Evolutionary conservation across 208 protist species (phyloP), one percentile per base, ranked within the genome.

Genomic region (Trypanosomatidae sp.): DNA sequence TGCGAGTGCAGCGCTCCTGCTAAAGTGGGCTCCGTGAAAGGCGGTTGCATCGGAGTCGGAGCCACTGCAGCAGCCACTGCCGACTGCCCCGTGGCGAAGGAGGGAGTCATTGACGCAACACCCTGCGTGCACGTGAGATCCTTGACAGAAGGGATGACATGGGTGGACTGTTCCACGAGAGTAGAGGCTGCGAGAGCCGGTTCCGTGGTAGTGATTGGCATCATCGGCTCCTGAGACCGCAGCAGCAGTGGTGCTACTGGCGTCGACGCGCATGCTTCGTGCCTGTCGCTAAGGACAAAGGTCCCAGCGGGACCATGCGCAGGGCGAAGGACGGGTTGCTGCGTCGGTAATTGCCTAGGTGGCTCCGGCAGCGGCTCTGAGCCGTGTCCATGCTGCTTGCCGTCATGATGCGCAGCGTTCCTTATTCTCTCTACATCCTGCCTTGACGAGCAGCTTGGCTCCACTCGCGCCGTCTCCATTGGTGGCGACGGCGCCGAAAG

Each of bases 11-110:
- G 22, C 52, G 44, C 50, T 41, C 22, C 39, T 41, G 8, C 6
- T 41, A 22, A 4, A 6, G 13, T 47, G 58, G 62, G 68, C 52
- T 46, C 52, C 39, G 68, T 73, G 43, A 56, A 73, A 39, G 44
- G 19, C 0, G 67, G 25, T 0, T 60, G 49, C 41, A 39, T 19
- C 19, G 59, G 43, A 17, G 60, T 69, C 41, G 25, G 52, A 1
- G 28, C 13, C 7, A 28, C 28, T 5, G 22, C 22, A 22, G 50
- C 49, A 0, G 33, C 43, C n/a, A 60, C 52, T 0, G 68, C 65
- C 0, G 62, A 66, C 25, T 49, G 59, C 7, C 62, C 55, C 2
- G 53, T 66, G 9, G 74, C n/a, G 0, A 36, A 41, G 13, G 68
- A 70, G 0, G 71, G 47, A 33, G 62, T 69, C 10, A 43, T 17